Evolutionary conservation across 179 eudicot species (phyloP), one percentile per base, ranked within the genome.

Genomic region (Gypsophila paniculata): DNA sequence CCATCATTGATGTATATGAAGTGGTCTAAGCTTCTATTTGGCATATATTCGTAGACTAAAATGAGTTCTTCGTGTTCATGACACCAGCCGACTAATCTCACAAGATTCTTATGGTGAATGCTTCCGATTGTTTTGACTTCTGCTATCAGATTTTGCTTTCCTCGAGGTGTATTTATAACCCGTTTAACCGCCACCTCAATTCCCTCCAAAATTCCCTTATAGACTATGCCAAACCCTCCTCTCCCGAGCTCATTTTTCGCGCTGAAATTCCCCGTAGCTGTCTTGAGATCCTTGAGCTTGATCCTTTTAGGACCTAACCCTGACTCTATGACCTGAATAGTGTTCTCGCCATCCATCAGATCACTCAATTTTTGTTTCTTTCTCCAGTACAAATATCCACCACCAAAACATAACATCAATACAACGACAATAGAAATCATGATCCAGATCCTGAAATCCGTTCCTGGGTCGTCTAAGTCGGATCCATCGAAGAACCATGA

Each of bases 81-180:
- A 39, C 89, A 87, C 79, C 83, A 87, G 1, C 91, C 91, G 36
- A 82, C 25, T 4, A 87, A 77, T 42, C 75, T 72, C 60, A 87
- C 89, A 6, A 87, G 72, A 54, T 87, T 87, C 44, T 80, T 85
- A 72, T 85, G 91, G 67, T 87, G 89, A 61, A 87, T 74, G 34
- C 82, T 80, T 8, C 91, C 91, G 14, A 87, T 87, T 6, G 86
- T 85, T 12, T 80, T 82, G 36, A 87, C 86, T 76, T 85, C 91
- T 1, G 81, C 83, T 3, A 82, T 74, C 71, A 87, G 79, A 29
- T 87, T 85, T 68, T 87, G 84, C 77, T 74, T 76, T 13, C 84
- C 91, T 73, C 74, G 78, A 6, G 78, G 81, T 15, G 85, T 82
- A 32, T 84, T 77, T 23, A 49, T 65, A 54, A 82, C 61, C 32